Evolutionary conservation across 768 basidiomycete genomes (phyloP), one percentile per base, ranked within the genome.

Genomic region (Mrakia frigida): DNA sequence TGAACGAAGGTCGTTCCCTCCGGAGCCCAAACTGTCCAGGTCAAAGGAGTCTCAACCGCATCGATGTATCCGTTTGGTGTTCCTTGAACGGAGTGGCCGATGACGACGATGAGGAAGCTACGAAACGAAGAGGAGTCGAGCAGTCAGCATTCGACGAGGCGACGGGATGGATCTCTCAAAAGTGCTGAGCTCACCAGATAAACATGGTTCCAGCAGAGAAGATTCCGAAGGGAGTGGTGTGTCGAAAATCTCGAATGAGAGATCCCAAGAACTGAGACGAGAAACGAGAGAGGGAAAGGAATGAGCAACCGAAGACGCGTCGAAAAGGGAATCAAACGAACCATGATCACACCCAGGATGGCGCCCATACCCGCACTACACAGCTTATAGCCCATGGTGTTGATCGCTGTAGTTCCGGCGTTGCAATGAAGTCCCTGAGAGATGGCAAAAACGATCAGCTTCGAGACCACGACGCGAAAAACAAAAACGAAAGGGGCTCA

Each of bases 1-100:
- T 61, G 37, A 23, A 70, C 70, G 31, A 70, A 70, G 13, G 80
- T 81, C 23, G 80, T 81, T 18, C 80, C 80, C 39, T 76, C 50
- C 0, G 80, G 80, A 43, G 80, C 79, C 79, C 80, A 80, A 21
- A 80, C 78, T 0, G 80, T 79, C 79, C 79, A 80, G 14, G 56
- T 33, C 1, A 75, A 14, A 37, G 59, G 60, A 37, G 74, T 79
- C 10, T 63, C 75, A 13, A 70, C 68, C 21, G 41, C 76, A 6
- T 71, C 67, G 39, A 79, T 46, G 65, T 75, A 81, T 13, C 80
- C 80, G 60, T 81, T 81, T 10, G 80, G 80, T 37, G 70, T 78
- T 23, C 78, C 80, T 43, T 80, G 79, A 4, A 80, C 73, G 13
- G 74, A 76, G 70, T 80, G 79, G 4, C 80, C 80, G 43, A 81